Base-by-base conservation (phyloP, 495 filamentous ascomycete genomes). In the Terfezia boudieri region DNA sequence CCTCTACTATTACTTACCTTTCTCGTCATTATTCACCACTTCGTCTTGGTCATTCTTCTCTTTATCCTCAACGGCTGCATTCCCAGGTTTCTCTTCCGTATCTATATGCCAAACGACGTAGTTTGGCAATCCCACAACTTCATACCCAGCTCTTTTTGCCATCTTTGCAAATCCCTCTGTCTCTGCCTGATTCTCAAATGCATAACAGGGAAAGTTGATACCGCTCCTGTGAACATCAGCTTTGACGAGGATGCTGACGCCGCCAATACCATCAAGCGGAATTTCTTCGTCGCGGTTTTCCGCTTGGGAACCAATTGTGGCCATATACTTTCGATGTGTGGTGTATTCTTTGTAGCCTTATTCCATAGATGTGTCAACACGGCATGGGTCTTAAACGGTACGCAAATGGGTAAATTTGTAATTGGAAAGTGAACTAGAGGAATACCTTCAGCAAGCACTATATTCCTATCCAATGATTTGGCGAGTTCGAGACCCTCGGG, bases 21-120 rank as follows among this genome's bases (percentile, higher is more conserved):
- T 32, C 26, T 32, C 26, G 7, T 32, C 26, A 32, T 1, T 32
- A 32, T 32, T 7, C 26, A 1, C 26, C 26, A 5, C 2, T 32
- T 32, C 26, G 26, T 32, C 26, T 5, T 32, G 26, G 7, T 32
- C 26, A 7, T 32, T 32, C 26, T 1, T 32, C 26, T 32, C 26
- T 32, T 32, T 32, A 32, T 32, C 26, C 26, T 32, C 26, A 32
- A 32, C 26, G 1, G 26, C 26, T 32, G 26, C 17, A 46, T 98
- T 95, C 4, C 89, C 90, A 10, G 79, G 77, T 73, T 95, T 95
- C 73, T 96, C 90, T 46, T 93, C 79, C n/a, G 90, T 98, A 66
- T 98, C 90, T 60, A 95, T 86, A 67, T 98, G 90, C 90, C 90
- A 98, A 50, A 98, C 87, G 49, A 98, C 79, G 66, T 98, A 98